Base-by-base conservation (phyloP, 2,329 filamentous ascomycete species). In the Drechslera avenae region DNA sequence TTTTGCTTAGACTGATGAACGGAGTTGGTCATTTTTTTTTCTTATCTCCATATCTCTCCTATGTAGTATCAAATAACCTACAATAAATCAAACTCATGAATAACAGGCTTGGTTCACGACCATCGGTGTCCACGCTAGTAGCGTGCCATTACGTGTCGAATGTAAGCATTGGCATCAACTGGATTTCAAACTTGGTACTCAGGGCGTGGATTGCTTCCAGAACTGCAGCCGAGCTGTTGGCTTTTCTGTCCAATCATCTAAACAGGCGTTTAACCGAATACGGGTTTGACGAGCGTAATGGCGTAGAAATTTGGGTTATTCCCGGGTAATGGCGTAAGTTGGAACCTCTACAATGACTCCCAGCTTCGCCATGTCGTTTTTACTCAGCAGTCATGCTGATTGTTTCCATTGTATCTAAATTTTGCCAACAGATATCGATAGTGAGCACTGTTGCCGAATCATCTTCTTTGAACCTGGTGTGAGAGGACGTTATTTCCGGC, bases 1-100 rank as follows among this genome's bases (percentile, higher is more conserved):
- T 17, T 65, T 62, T 61, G 65, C 51, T 63, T 34, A 70, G 59
- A 67, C 64, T 68, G 66, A 42, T 44, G 19, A 10, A 44, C 13
- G 44, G 46, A 52, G 57, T 59, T 61, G 32, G 39, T 51, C 54
- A 45, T 26, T 60, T 44, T 39, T 56, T 47, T 30, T n/a, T n/a
- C n/a, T n/a, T n/a, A n/a, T n/a, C n/a, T n/a, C n/a, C n/a, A n/a
- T n/a, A n/a, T n/a, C 36, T 66, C 50, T 62, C 57, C 31, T 66
- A 59, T 65, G 50, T 68, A 59, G 26, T n/a, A 50, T 26, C 8
- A 18, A 43, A 50, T 40, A 8, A 42, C 31, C 14, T n/a, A 31
- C 23, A 26, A 53, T 13, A 16, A 47, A 34, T 44, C 6, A 30
- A 44, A 43, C 6, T 23, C 13, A 18, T 44, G 2, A 13, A 33